Percentiles rank a stretch among this genome's conserved stretches.
Evolutionary conservation across 1,139 yeast genomes (phyloP).

Genomic region (Kazachstania sp.): DNA sequence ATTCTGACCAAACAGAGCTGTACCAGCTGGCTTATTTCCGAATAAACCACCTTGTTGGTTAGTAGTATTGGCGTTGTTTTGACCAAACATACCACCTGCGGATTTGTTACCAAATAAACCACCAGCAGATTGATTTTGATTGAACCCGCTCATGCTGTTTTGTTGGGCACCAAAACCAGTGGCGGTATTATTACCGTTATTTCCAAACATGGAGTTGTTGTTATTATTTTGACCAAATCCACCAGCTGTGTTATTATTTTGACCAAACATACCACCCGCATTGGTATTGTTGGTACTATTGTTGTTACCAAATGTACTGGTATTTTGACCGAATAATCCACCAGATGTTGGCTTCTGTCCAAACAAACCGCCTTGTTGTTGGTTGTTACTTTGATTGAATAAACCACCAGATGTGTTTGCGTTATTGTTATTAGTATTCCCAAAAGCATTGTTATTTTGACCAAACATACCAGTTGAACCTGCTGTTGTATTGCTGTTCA

Average conservation of each 20-base stretch:
- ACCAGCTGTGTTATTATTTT: slow-evolving; percentile 9
- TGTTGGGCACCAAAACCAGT: slow-evolving; percentile 2
- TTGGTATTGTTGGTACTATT: slow-evolving; percentile 4
- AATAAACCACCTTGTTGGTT: slow-evolving; percentile 17
- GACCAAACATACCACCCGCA: slow-evolving; percentile 26
- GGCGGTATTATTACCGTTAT: neutral
- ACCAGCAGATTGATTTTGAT: slow-evolving; percentile 6
- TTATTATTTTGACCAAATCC: slow-evolving; percentile 8
- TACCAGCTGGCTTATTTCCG: slow-evolving; percentile 10
- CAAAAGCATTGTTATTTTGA: slow-evolving; percentile 16
- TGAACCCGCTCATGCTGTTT: neutral
- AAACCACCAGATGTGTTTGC: slow-evolving; percentile 15
- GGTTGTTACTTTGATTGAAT: slow-evolving; percentile 19
- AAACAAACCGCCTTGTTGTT: slow-evolving; percentile 20
- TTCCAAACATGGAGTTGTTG: slow-evolving; percentile 1
- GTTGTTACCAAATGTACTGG: slow-evolving; percentile 7
- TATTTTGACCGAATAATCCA: slow-evolving; percentile 11
- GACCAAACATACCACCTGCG: slow-evolving; percentile 8
- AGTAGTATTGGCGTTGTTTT: slow-evolving; percentile 14
- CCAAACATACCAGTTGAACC: slow-evolving; percentile 17
- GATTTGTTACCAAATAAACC: slow-evolving; percentile 30
- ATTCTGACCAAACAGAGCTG: slow-evolving; percentile 26
- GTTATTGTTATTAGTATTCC: slow-evolving; percentile 13
- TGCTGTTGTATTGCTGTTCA: neutral
- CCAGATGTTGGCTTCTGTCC: slow-evolving; percentile 7